Base-by-base conservation (phyloP, 2,329 filamentous ascomycete species). In the Coniochaeta prunicola region DNA sequence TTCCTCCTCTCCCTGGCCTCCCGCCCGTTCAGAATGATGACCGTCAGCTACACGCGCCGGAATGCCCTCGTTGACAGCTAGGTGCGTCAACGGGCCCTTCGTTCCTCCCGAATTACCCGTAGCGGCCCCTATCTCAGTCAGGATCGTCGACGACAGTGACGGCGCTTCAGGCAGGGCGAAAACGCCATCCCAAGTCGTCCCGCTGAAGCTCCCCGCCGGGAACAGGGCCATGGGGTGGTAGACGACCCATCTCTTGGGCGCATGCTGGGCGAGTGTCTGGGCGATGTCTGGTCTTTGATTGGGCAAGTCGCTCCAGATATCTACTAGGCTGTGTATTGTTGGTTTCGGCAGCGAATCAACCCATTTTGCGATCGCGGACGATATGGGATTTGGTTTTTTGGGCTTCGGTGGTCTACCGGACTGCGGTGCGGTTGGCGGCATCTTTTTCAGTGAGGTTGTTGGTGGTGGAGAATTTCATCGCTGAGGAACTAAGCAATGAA, bases 191-290 rank as follows among this genome's bases (percentile, higher is more conserved):
- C 81, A 85, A 2, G 65, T 53, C 1, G 63, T 19, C 4, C 70
- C 68, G 4, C 71, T 68, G 70, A 87, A 86, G 63, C 82, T 83
- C 28, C 83, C 83, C 0, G 79, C 76, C 0, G 85, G 83, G 1
- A 88, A 75, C 17, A 87, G 74, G 4, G 80, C 77, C 78, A 88
- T 82, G 10, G 84, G 83, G 59, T 81, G 80, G 64, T 88, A 87
- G 13, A 81, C 73, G 0, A 80, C 80, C 77, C 83, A 88, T 62
- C 84, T 73, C 64, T 81, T 84, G 0, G 85, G 84, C 2, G 78
- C 75, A 45, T 72, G 68, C 12, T 63, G 66, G 21, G 79, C 48
- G 10, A 83, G 72, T 4, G 4, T 12, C 42, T 13, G 17, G 19
- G 2, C 10, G 13, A 48, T 4, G 19, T 48, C 42, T n/a, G 19